A percentile compares a stretch with the other conserved stretches of the same genome.
Evolutionary conservation across 768 basidiomycete species (phyloP).

Genomic region (Lactarius hatsudake): DNA sequence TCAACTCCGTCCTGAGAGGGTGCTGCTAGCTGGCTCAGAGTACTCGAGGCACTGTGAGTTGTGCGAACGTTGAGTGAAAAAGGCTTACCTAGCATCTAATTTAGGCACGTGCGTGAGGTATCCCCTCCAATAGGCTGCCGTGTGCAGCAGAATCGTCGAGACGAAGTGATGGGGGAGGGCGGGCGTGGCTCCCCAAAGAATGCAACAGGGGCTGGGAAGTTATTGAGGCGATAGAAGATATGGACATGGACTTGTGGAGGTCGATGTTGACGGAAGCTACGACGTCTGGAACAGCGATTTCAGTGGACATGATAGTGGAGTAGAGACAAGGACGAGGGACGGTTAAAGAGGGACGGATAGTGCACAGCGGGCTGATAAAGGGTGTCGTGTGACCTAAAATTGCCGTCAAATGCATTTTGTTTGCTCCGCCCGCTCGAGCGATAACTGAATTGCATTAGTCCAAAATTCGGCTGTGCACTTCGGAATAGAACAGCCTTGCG

Average conservation of each 20-base stretch:
- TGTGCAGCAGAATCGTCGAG: slow-evolving; percentile 40
- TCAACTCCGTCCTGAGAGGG: slow-evolving; percentile 24
- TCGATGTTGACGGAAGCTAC: slow-evolving; percentile 11
- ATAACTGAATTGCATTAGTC: slow-evolving; percentile 3
- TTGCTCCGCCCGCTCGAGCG: slow-evolving; percentile 1
- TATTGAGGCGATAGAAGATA: not conserved
- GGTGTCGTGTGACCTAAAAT: slow-evolving; percentile 24
- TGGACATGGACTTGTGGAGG: slow-evolving; percentile 10
- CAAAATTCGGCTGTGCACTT: not conserved
- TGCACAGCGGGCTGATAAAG: not conserved
- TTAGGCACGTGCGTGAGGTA: slow-evolving; percentile 54
- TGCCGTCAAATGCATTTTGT: not conserved
- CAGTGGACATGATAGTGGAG: slow-evolving; percentile 22
- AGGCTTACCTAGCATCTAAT: slow-evolving; percentile 70
- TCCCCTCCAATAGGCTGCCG: slow-evolving; percentile 53
- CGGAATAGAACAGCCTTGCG: not conserved
- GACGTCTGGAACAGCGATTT: slow-evolving; percentile 23
- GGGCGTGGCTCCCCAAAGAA: slow-evolving; percentile 32
- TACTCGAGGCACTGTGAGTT: slow-evolving; percentile 29
- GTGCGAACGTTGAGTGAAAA: slow-evolving; percentile 27
- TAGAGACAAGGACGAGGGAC: not conserved
- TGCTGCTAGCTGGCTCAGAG: slow-evolving; percentile 15
- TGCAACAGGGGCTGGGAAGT: slow-evolving; percentile 29
- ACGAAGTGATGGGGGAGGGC: slow-evolving; percentile 36
- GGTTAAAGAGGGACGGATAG: not conserved